Base-by-base conservation (phyloP, 768 basidiomycete genomes). In the Kwoniella europaea region DNA sequence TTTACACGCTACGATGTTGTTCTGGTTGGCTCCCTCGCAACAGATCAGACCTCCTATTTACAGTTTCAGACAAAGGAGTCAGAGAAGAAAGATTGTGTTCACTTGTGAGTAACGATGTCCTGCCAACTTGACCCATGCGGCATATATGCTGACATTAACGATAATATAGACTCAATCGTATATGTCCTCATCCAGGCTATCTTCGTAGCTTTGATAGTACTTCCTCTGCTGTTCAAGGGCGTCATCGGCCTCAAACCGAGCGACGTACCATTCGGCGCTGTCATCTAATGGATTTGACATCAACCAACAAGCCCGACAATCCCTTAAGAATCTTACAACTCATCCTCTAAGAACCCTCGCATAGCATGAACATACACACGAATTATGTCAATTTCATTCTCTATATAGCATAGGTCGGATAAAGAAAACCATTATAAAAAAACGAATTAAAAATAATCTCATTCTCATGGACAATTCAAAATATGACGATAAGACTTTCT, bases 1-100 rank as follows among this genome's bases (percentile, higher is more conserved):
- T 53, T 82, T 95, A 75, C 97, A 99, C 82, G 92, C 94, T 18
- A 96, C 90, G 61, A 86, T 94, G 79, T 88, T 97, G 55, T 96
- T 98, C 87, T 98, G 97, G 96, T 86, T 98, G 10, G 73, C 78
- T 61, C 79, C 82, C n/a, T 77, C 74, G 69, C 81, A 80, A 69
- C 82, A 83, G 71, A 83, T 83, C 72, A 78, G 81, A 60, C 80
- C 94, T 2, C 94, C 94, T 0, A 85, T 98, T 76, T 98, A 92
- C 84, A 91, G 91, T 58, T 87, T 92, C 82, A 93, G 93, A 84
- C 91, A 94, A 85, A 91, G 91, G 84, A 89, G 89, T 82, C 92
- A 94, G 81, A 90, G 95, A 64, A 90, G 93, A 67, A 91, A 90
- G 88, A 94, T 95, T 76, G 93, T 96, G 41, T 79, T 81, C 72